Percentiles rank a stretch among this genome's conserved stretches.
These are phyloP conservation scores for Pseudogymnoascus sp. DNA, from an alignment of 2,329 filamentous ascomycete species.

Conservation along the genomic window DNA sequence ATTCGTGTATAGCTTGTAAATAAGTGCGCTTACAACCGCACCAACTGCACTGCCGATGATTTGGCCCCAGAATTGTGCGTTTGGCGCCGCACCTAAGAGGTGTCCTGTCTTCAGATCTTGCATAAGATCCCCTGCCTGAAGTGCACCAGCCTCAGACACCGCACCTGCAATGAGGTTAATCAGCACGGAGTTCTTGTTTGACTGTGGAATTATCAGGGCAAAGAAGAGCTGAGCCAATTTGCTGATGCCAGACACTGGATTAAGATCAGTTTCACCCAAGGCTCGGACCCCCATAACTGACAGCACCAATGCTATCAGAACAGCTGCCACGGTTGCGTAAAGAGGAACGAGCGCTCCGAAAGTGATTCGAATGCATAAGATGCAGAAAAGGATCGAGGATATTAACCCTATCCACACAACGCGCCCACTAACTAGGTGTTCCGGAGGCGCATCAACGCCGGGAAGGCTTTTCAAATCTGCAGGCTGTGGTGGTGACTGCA, in stretches of 20 bases:
- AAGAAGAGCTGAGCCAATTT: slow-evolving; percentile 96
- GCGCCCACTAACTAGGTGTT: slow-evolving; percentile 68
- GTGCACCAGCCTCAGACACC: slow-evolving; percentile 72
- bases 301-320: slow-evolving; percentile 73
- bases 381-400: slow-evolving; percentile 68
- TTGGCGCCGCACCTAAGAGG: slow-evolving; percentile 81
- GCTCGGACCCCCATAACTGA: slow-evolving; percentile 67
- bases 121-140: slow-evolving; percentile 93
- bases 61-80: slow-evolving; percentile 94
- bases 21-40: slow-evolving; percentile 73
- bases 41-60: slow-evolving; percentile 83
- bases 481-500: background rate
- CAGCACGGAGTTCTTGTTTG: slow-evolving; percentile 75
- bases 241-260: slow-evolving; percentile 91
- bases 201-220: slow-evolving; percentile 74
- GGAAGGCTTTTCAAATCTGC: slow-evolving; percentile 19
- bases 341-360: slow-evolving; percentile 79
- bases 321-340: slow-evolving; percentile 65
- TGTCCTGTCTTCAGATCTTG: slow-evolving; percentile 97
- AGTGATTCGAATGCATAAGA: slow-evolving; percentile 69
- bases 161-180: slow-evolving; percentile 94
- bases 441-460: slow-evolving; percentile 68
- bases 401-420: slow-evolving; percentile 68
- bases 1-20: slow-evolving; percentile 83
- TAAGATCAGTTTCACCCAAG: slow-evolving; percentile 78